These are phyloP conservation scores for Endocarpon pusillum DNA, from an alignment of 495 filamentous ascomycete species.

Conservation along the genomic window DNA sequence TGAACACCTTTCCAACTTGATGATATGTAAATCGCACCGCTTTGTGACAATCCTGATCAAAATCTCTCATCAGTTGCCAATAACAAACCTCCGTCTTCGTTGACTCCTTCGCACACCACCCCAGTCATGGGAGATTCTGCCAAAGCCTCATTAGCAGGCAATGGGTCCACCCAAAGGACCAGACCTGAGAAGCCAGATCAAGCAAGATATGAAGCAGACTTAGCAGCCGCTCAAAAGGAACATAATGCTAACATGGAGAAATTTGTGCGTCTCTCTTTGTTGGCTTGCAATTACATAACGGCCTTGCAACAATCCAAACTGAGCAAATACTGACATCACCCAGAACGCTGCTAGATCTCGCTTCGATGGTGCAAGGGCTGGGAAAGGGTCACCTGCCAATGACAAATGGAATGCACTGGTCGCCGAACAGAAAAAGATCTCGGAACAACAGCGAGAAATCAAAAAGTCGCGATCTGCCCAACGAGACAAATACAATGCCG, in stretches of 20 bases:
- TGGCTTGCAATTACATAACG: conserved; percentile 8
- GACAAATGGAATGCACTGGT: conserved; percentile 1
- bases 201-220: conserved; percentile 47
- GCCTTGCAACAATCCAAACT: conserved; percentile 53
- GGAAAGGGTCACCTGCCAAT: conserved; percentile 38
- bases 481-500: conserved; percentile 69
- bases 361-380: no score
- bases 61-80: no score
- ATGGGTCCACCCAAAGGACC: conserved; percentile 4
- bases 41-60: no score
- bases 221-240: conserved; percentile 69
- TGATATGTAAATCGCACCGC: no score
- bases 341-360: no score
- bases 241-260: conserved; percentile 53
- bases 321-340: conserved; percentile 72
- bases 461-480: conserved; percentile 60
- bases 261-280: conserved; percentile 46
- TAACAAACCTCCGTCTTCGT: no score
- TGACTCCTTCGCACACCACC: no score
- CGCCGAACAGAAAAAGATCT: conserved; percentile 34
- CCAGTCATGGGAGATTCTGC: no score
- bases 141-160: background rate
- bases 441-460: conserved; percentile 63
- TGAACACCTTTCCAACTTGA: no score
- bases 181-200: conserved; percentile 52